A percentile compares a stretch with the other conserved stretches of the same genome.
These are phyloP conservation scores for Colletotrichum viniferum DNA, from an alignment of 2,329 filamentous ascomycete species.

Conservation along the genomic window DNA sequence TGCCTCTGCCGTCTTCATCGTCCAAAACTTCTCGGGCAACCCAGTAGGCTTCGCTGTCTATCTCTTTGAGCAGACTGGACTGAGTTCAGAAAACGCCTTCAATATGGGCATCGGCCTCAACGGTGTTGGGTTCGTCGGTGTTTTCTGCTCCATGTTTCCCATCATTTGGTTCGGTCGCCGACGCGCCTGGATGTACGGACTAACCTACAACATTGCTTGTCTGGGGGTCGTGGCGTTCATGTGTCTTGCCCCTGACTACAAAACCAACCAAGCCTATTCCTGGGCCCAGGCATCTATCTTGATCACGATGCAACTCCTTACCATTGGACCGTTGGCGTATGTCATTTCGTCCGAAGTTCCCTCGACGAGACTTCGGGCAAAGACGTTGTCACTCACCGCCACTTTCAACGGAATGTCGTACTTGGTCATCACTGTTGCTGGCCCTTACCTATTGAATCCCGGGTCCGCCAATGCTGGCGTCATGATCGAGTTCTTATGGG, in stretches of 20 bases:
- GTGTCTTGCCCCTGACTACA: neutral
- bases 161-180: neutral
- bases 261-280: neutral
- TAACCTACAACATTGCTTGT: neutral
- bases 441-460: neutral
- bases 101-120: neutral
- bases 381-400: neutral
- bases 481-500: neutral
- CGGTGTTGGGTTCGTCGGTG: neutral
- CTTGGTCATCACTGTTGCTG: neutral
- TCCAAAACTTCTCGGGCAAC: neutral
- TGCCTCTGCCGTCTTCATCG: neutral
- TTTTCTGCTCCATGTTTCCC: neutral
- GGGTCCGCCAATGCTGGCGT: neutral
- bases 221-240: neutral
- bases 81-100: neutral
- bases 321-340: neutral
- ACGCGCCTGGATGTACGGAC: neutral
- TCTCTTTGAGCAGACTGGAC: neutral
- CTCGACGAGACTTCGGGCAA: neutral
- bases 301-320: neutral
- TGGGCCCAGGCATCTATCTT: neutral
- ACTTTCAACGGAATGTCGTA: neutral
- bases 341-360: neutral
- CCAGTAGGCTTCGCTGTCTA: neutral